Percentiles rank a stretch among this genome's conserved stretches.
These are phyloP conservation scores for Echria macrotheca DNA, from an alignment of 495 filamentous ascomycete species.

Conservation along the genomic window DNA sequence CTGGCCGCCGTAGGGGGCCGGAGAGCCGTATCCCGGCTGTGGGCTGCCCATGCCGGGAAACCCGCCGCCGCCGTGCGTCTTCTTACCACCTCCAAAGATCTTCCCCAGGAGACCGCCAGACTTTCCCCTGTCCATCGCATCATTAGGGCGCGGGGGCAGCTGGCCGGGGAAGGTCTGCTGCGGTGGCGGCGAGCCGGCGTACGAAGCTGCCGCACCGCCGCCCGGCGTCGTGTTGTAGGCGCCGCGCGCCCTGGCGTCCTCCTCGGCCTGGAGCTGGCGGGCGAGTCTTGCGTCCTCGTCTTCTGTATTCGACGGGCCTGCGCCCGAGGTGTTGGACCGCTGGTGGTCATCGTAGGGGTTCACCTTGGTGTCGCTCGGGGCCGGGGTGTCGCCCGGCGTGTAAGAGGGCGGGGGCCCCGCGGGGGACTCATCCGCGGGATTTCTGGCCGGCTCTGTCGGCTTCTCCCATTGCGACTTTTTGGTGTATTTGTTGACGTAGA, in stretches of 20 bases:
- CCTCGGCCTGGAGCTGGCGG: slow-evolving; percentile 73
- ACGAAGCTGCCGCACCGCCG: slow-evolving; percentile 21
- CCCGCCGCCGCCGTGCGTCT: slow-evolving; percentile 10
- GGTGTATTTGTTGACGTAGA: slow-evolving; percentile 81
- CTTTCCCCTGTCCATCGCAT: slow-evolving; percentile 33
- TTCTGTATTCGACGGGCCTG: slow-evolving; percentile 21
- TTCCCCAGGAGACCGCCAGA: slow-evolving; percentile 55
- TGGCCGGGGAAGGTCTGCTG: slow-evolving; percentile 11
- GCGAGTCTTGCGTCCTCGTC: slow-evolving; percentile 69
- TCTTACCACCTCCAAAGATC: slow-evolving; percentile 38
- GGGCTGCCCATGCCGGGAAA: slow-evolving; percentile 9
- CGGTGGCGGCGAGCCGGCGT: slow-evolving; percentile 20
- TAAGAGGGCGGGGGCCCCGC: slow-evolving; percentile 65
- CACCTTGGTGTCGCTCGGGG: slow-evolving; percentile 51
- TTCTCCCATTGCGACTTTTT: slow-evolving; percentile 84
- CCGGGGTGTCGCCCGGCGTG: slow-evolving; percentile 33
- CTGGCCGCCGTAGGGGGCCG: slow-evolving; percentile 17
- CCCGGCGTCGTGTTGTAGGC: background rate
- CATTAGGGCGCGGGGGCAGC: slow-evolving; percentile 35
- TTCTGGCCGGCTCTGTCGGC: slow-evolving; percentile 57
- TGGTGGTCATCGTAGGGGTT: slow-evolving; percentile 55
- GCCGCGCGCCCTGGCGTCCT: slow-evolving; percentile 56
- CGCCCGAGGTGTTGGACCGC: slow-evolving; percentile 10
- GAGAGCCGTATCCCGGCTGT: slow-evolving; percentile 15
- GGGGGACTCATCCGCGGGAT: slow-evolving; percentile 32